Evolutionary conservation across 371 early-diverging fungal genomes (phyloP).

Genomic region (Mucor velutinosus): DNA sequence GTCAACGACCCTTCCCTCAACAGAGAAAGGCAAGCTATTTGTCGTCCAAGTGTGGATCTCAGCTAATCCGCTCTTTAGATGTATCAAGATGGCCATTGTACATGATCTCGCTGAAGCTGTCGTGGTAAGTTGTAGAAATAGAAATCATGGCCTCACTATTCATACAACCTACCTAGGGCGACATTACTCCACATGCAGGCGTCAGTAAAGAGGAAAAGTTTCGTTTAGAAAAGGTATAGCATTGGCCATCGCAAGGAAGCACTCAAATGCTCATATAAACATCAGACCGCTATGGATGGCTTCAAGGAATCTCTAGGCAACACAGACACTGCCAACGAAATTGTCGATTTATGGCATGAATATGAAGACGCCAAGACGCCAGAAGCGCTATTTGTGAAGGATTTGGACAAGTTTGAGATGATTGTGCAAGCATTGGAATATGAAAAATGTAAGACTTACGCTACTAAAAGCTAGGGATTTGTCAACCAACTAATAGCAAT

Average conservation of each 20-base stretch:
- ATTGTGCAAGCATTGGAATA: constrained; percentile 92
- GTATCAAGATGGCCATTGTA: constrained; percentile 89
- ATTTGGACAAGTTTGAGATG: constrained; percentile 95
- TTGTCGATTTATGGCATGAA: constrained; percentile 81
- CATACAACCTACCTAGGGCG: constrained; percentile 59
- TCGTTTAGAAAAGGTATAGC: constrained; percentile 60
- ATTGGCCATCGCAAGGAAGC: no score
- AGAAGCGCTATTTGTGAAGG: constrained; percentile 87
- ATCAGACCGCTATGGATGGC: constrained; percentile 70
- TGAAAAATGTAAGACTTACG: constrained; percentile 68
- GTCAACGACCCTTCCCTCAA: constrained; percentile 69
- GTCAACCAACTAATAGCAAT: neutral
- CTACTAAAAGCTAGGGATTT: neutral
- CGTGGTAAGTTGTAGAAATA: constrained; percentile 51
- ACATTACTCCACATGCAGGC: constrained; percentile 86
- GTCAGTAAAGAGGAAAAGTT: constrained; percentile 82
- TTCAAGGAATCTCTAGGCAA: constrained; percentile 64
- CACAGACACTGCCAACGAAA: constrained; percentile 66
- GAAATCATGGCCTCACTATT: no score
- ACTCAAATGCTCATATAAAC: neutral
- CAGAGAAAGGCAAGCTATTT: constrained; percentile 44
- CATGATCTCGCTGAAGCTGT: constrained; percentile 92
- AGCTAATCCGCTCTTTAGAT: constrained; percentile 32
- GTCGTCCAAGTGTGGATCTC: no score
- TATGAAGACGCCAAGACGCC: constrained; percentile 79